Evolutionary conservation across 2,329 filamentous ascomycete genomes (phyloP), one percentile per base, ranked within the genome.

Genomic region (Ophiosphaerella korrae): DNA sequence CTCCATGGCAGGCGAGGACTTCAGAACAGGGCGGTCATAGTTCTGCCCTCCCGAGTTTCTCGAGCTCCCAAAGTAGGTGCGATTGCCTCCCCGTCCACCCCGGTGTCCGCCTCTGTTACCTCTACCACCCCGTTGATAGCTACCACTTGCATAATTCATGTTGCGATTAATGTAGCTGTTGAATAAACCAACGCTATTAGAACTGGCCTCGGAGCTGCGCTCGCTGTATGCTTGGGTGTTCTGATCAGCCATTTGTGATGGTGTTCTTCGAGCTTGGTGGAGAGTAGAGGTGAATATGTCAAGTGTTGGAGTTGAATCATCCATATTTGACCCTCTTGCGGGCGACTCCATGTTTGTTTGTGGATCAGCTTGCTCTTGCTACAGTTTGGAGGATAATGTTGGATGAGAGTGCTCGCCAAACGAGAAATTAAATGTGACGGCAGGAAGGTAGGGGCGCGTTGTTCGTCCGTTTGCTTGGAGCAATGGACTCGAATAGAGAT

Each of bases 61-160:
- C 2, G 63, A 61, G 48, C 57, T 64, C 40, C 49, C 47, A 7
- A 57, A 62, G 43, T 54, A 42, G 18, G 48, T 52, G 14, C 36
- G 48, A 26, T 38, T 16, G 8, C 42, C 48, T 21, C 49, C 51
- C 49, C 53, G 39, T 34, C 50, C 53, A 18, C 50, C 55, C 42
- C 46, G 37, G 21, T 14, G 18, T 34, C 42, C 48, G 24, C 43
- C 48, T 21, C 49, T 50, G 23, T 42, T 50, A 29, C 38, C 45
- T 24, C 53, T 40, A 32, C 48, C 54, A 35, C 47, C 45, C 41
- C 49, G 48, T 7, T 42, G 45, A 26, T 46, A 47, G 40, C 43
- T 26, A 16, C 26, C 29, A 4, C 23, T 31, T 14, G 44, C 48
- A 4, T 35, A 43, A 23, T 52, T 29, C 63, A 66, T 66, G 18